Percentiles rank a stretch among this genome's conserved stretches.
Conservation (phyloP, 1,284 basidiomycete genomes). For the Boletus hoseneyae region DNA sequence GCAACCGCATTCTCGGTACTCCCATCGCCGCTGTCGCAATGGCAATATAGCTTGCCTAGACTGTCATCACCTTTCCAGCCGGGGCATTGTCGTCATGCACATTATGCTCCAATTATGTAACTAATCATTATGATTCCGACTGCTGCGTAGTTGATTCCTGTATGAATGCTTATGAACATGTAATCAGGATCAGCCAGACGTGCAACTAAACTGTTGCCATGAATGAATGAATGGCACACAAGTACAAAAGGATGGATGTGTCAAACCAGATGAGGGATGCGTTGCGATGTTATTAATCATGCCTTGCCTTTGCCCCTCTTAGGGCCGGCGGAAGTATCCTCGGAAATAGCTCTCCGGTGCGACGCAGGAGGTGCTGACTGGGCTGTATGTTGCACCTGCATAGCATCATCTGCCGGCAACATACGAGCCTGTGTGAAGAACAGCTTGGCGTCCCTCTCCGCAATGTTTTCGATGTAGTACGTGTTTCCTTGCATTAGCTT, state of each 20-base stretch:
- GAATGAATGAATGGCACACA: conserved; percentile 2
- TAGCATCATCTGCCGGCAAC: conserved; percentile 35
- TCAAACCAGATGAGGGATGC: not conserved
- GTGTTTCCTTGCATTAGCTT: conserved; percentile 63
- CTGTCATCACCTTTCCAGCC: not conserved
- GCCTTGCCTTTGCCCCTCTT: conserved; percentile 20
- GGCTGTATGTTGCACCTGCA: conserved; percentile 25
- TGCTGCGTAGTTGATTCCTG: conserved; percentile 13
- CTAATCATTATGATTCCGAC: conserved; percentile 11
- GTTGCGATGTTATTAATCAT: conserved; percentile 4
- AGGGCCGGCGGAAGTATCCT: conserved; percentile 19
- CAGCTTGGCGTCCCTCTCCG: conserved; percentile 73
- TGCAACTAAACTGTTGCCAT: not conserved
- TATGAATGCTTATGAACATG: conserved; percentile 23
- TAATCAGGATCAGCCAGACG: conserved; percentile 5
- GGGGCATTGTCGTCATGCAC: conserved; percentile 21
- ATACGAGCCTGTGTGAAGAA: conserved; percentile 95
- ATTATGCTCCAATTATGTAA: conserved; percentile 21
- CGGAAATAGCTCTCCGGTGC: conserved; percentile 31
- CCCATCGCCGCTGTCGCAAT: conserved; percentile 2
- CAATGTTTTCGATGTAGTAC: conserved; percentile 89
- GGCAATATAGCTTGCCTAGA: conserved; percentile 5
- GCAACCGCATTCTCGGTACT: conserved; percentile 13
- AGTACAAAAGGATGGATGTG: not conserved
- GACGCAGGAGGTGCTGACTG: conserved; percentile 33